These are phyloP conservation scores for Carallia pectinifolia DNA, from an alignment of 345 rosid genomes.

Conservation along the genomic window DNA sequence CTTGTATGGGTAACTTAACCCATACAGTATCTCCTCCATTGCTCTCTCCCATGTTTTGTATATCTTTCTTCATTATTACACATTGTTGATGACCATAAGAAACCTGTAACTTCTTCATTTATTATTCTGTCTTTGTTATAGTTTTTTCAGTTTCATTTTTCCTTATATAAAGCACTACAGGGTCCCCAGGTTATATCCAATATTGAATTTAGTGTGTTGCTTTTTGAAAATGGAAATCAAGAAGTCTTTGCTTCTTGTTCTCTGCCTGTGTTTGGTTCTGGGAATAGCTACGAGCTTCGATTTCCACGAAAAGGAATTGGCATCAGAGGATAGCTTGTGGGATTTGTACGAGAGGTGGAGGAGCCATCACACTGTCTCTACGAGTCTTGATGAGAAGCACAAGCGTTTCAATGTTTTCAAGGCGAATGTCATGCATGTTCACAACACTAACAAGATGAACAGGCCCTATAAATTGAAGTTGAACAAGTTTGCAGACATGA, in stretches of 20 bases:
- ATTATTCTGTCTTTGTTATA: constrained; percentile 13
- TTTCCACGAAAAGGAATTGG: constrained; percentile 62
- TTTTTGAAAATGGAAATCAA: constrained; percentile 13
- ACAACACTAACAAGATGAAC: constrained; percentile 60
- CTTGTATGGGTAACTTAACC: constrained; percentile 13
- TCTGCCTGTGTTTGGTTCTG: constrained; percentile 44
- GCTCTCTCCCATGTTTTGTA: constrained; percentile 8
- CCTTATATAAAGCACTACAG: constrained; percentile 30
- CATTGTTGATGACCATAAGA: constrained; percentile 44
- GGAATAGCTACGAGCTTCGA: constrained; percentile 53
- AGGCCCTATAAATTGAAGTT: constrained; percentile 78
- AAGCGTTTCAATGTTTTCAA: constrained; percentile 75
- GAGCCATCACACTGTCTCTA: constrained; percentile 73
- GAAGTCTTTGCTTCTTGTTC: constrained; percentile 29
- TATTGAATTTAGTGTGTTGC: not conserved
- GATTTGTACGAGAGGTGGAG: constrained; percentile 84
- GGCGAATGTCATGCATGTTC: constrained; percentile 69
- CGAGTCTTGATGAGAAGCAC: constrained; percentile 59
- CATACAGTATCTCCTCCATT: constrained; percentile 15
- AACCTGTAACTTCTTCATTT: constrained; percentile 43
- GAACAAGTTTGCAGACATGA: constrained; percentile 86
- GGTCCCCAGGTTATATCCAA: not conserved
- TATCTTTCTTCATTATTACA: constrained; percentile 3
- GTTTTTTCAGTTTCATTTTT: constrained; percentile 2
- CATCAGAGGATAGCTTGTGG: constrained; percentile 63